Base-by-base conservation (phyloP, 208 protist genomes). In the Wallacemonas sp. region DNA sequence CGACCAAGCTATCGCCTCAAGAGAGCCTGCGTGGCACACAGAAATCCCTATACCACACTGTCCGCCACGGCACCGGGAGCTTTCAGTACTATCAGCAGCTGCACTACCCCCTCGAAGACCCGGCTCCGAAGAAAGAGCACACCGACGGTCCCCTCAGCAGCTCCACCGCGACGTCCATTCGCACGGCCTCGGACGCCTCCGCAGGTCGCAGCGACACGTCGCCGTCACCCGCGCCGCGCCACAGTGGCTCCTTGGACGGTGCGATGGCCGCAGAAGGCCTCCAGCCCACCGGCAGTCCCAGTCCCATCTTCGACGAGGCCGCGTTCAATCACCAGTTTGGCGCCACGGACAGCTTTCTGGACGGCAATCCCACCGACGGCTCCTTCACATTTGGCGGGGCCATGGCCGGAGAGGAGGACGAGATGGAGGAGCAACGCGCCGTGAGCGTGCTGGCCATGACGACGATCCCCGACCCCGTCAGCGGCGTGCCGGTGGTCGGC, bases 61-160 rank as follows among this genome's bases (percentile, higher is more conserved):
- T 91, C 12, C 59, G 61, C 7, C 45, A 69, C 36, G 67, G 69
- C 22, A 79, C 76, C 44, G 79, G 73, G 3, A 66, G 50, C 0
- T 94, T 91, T 69, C 74, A 69, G 33, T 84, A 88, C 55, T 84
- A 77, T 36, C 89, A 92, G 57, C 76, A 70, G 39, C 65, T 94
- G 20, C 71, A 76, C 68, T 91, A 94, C 70, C 89, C 89, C 1
- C 70, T 91, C 20, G 81, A 89, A 26, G 23, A 76, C 26, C 49
- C 65, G 4, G 41, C 71, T 12, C 59, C 48, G 52, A 74, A 79
- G 52, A 63, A 65, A 28, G 26, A n/a, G 1, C 50, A 61, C 5
- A 31, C 64, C 39, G 52, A 39, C 7, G 73, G 66, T 41, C 32
- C 46, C 38, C 63, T 65, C 8, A 59, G 52, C 31, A 44, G 52